Evolutionary conservation across 1,284 basidiomycete species (phyloP), one percentile per base, ranked within the genome.

Genomic region (Stygiomarasmius scandens): DNA sequence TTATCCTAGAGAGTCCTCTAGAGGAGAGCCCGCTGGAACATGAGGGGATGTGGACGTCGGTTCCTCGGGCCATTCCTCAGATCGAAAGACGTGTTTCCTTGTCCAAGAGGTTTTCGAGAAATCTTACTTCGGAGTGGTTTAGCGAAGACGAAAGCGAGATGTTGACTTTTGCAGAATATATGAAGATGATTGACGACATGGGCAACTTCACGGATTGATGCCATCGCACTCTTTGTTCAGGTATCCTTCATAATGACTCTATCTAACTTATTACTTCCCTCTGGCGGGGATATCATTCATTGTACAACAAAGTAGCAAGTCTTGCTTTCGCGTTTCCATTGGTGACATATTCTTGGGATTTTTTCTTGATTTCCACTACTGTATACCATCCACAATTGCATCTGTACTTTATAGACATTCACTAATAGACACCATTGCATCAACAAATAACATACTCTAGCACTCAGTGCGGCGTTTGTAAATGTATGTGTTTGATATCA

Each of bases 1-100:
- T 62, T 29, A 62, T 62, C n/a, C 22, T 62, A 20, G 61, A 62
- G 45, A 49, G 48, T 11, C 61, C 61, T 9, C 51, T 49, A 20
- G 61, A 62, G 25, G 41, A 51, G 23, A 52, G 51, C 22, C 49
- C 38, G 16, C 16, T 38, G 9, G 34, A 48, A 14, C 2, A 23
- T 38, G 38, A 46, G n/a, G 52, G 32, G 23, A 23, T 43, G 51
- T 32, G 36, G 20, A 20, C n/a, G 5, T 9, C 22, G 20, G n/a
- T 44, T 11, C 10, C 29, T 14, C 4, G 16, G 5, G 24, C 32
- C 27, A 11, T n/a, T 12, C 6, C 38, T 41, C 32, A 34, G 32
- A 1, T 22, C 23, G 36, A 41, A 53, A 23, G 20, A 23, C 23
- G 16, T 23, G 16, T 10, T 24, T 23, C n/a, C n/a, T n/a, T n/a